A percentile compares a stretch with the other conserved stretches of the same genome.
Conservation (phyloP, 75 land plant species). For the Gnetum montanum region DNA sequence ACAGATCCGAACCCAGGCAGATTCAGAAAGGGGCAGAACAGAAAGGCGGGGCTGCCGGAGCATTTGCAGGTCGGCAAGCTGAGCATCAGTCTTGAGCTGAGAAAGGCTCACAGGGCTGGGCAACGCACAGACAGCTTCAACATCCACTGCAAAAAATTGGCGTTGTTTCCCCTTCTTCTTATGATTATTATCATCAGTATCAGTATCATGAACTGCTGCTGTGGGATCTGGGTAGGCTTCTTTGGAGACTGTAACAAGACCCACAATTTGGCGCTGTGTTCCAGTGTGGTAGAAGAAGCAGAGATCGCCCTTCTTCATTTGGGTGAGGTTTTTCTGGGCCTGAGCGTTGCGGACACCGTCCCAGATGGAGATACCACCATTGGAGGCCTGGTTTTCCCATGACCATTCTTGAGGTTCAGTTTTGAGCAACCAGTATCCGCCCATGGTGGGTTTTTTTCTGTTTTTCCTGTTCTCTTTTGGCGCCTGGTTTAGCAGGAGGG, state of each 20-base stretch:
- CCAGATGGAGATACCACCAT: conserved; percentile 63
- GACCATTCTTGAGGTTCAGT: conserved; percentile 90
- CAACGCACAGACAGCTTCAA: conserved; percentile 52
- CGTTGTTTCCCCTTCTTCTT: conserved; percentile 39
- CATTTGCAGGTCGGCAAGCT: conserved; percentile 36
- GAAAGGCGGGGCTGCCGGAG: conserved; percentile 79
- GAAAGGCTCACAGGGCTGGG: conserved; percentile 40
- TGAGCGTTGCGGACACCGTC: conserved; percentile 90
- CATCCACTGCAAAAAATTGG: conserved; percentile 91
- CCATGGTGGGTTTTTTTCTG: too few species aligned
- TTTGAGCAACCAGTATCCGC: conserved; percentile 67
- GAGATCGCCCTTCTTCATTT: conserved; percentile 62
- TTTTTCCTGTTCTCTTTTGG: not conserved
- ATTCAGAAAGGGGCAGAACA: conserved; percentile 54
- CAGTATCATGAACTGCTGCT: conserved; percentile 9
- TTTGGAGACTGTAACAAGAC: conserved; percentile 48
- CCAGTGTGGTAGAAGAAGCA: conserved; percentile 97
- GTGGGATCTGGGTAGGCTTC: conserved; percentile 46
- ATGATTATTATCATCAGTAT: too few species aligned
- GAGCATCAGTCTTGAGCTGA: conserved; percentile 39
- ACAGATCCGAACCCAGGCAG: conserved; percentile 55
- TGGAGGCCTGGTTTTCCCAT: conserved; percentile 72
- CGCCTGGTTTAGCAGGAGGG: not conserved
- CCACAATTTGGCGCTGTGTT: conserved; percentile 48
- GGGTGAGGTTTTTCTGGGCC: conserved; percentile 58